These are phyloP conservation scores for Dillenia turbinata DNA, from an alignment of 164 flowering plant genomes.

Conservation along the genomic window DNA sequence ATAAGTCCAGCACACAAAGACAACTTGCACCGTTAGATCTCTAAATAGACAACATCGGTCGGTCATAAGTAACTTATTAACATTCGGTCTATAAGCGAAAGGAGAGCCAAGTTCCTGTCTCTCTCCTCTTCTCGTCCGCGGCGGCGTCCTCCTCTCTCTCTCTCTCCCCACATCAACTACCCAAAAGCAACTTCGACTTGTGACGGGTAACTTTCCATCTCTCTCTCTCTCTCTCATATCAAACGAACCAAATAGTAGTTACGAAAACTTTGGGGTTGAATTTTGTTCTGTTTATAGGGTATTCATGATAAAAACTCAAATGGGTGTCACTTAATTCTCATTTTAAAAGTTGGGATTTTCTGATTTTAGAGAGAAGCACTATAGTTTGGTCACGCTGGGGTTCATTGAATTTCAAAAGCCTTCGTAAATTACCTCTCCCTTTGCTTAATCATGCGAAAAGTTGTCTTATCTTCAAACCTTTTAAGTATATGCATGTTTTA, in stretches of 20 bases:
- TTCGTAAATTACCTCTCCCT: no score
- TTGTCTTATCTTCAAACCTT: no score
- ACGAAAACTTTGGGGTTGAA: not conserved
- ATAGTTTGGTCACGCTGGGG: no score
- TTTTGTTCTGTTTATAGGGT: not conserved
- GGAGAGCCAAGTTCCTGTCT: conserved; percentile 8
- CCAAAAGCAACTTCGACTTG: not conserved
- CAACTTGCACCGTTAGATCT: conserved; percentile 3
- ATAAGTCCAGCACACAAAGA: not conserved
- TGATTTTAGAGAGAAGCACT: no score
- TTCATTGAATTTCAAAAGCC: no score
- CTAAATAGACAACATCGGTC: not conserved
- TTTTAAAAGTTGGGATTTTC: not conserved
- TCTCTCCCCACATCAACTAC: not conserved
- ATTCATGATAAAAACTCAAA: not conserved
- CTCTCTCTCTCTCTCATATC: not conserved
- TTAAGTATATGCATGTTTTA: no score
- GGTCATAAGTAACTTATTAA: not conserved
- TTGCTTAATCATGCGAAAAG: no score
- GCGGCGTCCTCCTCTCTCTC: conserved; percentile 11
- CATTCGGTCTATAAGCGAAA: not conserved
- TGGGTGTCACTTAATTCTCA: not conserved
- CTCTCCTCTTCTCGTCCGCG: conserved; percentile 20
- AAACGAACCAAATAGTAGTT: not conserved
- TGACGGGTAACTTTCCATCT: conserved; percentile 1